Conservation (phyloP, 2,329 filamentous ascomycete genomes). For the Grosmannia serpens region DNA sequence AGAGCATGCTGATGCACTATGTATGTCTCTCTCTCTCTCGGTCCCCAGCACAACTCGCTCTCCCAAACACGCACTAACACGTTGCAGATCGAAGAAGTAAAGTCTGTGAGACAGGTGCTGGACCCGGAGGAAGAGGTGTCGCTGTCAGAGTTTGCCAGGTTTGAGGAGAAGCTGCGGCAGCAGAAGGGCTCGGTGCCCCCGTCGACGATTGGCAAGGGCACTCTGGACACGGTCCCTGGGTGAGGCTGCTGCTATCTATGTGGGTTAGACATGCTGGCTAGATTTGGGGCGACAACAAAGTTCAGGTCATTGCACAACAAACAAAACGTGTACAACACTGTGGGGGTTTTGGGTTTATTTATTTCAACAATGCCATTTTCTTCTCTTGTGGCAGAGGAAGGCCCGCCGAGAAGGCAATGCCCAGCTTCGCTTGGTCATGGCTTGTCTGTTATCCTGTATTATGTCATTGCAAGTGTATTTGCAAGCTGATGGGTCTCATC, state of each 20-base stretch:
- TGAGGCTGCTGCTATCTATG: no score
- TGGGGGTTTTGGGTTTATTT: no score
- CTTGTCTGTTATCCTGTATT: no score
- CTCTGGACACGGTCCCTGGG: conserved; percentile 25
- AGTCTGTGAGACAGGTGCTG: conserved; percentile 80
- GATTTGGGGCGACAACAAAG: no score
- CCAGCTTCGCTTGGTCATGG: no score
- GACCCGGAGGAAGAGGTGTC: conserved; percentile 88
- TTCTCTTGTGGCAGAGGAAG: no score
- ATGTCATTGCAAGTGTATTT: no score
- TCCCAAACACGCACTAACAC: not conserved
- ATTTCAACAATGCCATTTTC: no score
- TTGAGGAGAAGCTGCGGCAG: conserved; percentile 68
- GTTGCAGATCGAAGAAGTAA: conserved; percentile 78
- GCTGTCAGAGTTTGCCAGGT: conserved; percentile 79
- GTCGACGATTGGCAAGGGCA: conserved; percentile 25
- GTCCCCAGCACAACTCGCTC: not conserved
- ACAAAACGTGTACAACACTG: not conserved
- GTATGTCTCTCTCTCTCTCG: conserved; percentile 37
- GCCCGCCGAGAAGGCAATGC: no score
- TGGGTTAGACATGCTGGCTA: not conserved
- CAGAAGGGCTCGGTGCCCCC: conserved; percentile 35
- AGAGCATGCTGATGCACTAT: conserved; percentile 97
- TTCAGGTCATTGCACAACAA: no score
- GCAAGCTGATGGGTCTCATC: no score